Evolutionary conservation across 163 green algal species (phyloP), one percentile per base, ranked within the genome.

Genomic region (Prototheca wickerhamii): DNA sequence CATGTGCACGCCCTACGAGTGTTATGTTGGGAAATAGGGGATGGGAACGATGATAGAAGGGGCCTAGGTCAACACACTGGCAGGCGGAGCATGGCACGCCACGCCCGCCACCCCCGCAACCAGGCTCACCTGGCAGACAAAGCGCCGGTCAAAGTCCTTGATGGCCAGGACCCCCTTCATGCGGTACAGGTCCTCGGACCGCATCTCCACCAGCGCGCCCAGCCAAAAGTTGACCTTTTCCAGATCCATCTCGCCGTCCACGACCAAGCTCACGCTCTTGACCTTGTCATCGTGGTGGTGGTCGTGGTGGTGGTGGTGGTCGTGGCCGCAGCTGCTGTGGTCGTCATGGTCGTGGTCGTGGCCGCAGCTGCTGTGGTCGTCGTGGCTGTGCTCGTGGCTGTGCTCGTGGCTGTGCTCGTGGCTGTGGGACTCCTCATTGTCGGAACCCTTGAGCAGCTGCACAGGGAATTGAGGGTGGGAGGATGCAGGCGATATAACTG

Each of bases 231-330:
- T 84, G 46, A 85, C 74, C 77, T 89, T 88, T 54, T 91, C 81
- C 18, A 93, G 67, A 63, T 95, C 85, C 73, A 95, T 76, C 50
- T 92, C 78, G 0, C 86, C 86, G 17, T 91, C 80, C 3, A 91
- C 59, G 17, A 64, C 51, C 10, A 95, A 55, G 35, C 61, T 81
- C 6, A 94, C 72, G 44, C 60, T 76, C 23, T 58, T 60, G 42
- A 85, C 81, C 30, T 72, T 64, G 64, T 92, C 85, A 55, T 90
- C 78, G 56, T 92, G 78, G 33, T 66, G 58, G 50, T 82, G 66
- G 31, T 62, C 40, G 21, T 72, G 61, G 51, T 83, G 68, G 30
- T 58, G 35, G 63, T 82, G 73, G n/a, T 67, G 75, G 23, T 46
- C 60, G 60, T 86, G 72, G 31, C 72, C 63, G 40, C 84, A 75